Base-by-base conservation (phyloP, 495 filamentous ascomycete genomes). In the Aspergillus cristatus region DNA sequence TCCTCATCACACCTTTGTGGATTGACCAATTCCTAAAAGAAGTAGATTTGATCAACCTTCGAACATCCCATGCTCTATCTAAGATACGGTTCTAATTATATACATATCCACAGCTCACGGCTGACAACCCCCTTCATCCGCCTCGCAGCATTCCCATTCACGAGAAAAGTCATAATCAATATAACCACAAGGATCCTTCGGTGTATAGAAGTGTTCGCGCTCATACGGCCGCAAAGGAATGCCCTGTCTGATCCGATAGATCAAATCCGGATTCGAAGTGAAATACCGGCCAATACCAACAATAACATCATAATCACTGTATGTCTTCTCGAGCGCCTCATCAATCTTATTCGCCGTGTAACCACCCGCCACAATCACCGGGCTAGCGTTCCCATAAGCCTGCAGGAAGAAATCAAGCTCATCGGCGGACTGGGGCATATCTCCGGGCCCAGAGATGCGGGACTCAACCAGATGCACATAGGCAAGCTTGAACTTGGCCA, bases 211-310 rank as follows among this genome's bases (percentile, higher is more conserved):
- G 0, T 62, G 66, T 0, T 45, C 38, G 6, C 69, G 57, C 39
- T 81, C 46, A 45, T 77, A 81, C 30, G 46, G 43, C 12, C 46
- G 64, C 30, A 82, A 50, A 35, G 51, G 41, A 29, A 78, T 61
- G 0, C 68, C 74, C 25, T 78, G 52, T 44, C 58, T 48, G 6
- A 84, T 42, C 37, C 76, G 57, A 37, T 70, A 81, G 3, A 68
- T 58, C 29, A 86, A 50, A 51, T 85, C 82, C 2, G 81, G 82
- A 28, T 70, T 86, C 32, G 75, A 63, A 41, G 84, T 76, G 45
- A 78, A 86, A 35, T 63, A 65, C 16, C 75, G 47, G 14, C 80
- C 80, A 53, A 78, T 83, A 0, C 67, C 63, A 7, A 71, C 54
- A 1, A 61, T 50, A 26, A 79, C 55, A 18, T 79, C 57, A 39